These are phyloP conservation scores for Kwoniella dejecticola DNA, from an alignment of 768 basidiomycete genomes.

Conservation along the genomic window DNA sequence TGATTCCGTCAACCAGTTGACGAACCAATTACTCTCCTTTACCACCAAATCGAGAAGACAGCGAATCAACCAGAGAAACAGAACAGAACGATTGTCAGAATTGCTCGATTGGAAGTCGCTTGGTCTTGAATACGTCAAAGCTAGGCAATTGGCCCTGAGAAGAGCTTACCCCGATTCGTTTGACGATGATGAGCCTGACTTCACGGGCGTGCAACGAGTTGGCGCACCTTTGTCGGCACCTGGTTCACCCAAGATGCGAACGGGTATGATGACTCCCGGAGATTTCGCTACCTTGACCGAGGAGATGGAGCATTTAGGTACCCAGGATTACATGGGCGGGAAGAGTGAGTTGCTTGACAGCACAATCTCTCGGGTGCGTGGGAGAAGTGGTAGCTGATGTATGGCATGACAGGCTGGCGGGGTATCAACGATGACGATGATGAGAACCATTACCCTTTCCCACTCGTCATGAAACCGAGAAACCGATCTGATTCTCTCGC, in stretches of 20 bases:
- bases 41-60: slow-evolving; percentile 73
- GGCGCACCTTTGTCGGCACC: slow-evolving; percentile 73
- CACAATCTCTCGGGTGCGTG: too few species aligned
- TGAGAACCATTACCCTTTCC: slow-evolving; percentile 56
- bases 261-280: slow-evolving; percentile 77
- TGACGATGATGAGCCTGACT: slow-evolving; percentile 62
- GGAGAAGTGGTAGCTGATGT: too few species aligned
- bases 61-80: slow-evolving; percentile 97
- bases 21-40: slow-evolving; percentile 54
- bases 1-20: slow-evolving; percentile 82
- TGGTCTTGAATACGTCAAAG: slow-evolving; percentile 95
- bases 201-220: slow-evolving; percentile 67
- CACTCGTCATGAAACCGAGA: slow-evolving; percentile 56
- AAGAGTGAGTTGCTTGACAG: too few species aligned
- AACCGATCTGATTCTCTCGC: slow-evolving; percentile 58
- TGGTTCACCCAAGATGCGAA: slow-evolving; percentile 78
- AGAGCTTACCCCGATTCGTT: slow-evolving; percentile 95
- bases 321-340: slow-evolving; percentile 59
- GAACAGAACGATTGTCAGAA: slow-evolving; percentile 90
- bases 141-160: slow-evolving; percentile 83
- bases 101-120: slow-evolving; percentile 93
- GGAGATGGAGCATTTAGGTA: slow-evolving; percentile 83
- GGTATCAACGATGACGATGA: slow-evolving; percentile 72
- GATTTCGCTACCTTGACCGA: slow-evolving; percentile 55
- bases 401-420: slow-evolving; percentile 54